Base-by-base conservation (phyloP, 495 filamentous ascomycete genomes). In the Glonium stellatum region DNA sequence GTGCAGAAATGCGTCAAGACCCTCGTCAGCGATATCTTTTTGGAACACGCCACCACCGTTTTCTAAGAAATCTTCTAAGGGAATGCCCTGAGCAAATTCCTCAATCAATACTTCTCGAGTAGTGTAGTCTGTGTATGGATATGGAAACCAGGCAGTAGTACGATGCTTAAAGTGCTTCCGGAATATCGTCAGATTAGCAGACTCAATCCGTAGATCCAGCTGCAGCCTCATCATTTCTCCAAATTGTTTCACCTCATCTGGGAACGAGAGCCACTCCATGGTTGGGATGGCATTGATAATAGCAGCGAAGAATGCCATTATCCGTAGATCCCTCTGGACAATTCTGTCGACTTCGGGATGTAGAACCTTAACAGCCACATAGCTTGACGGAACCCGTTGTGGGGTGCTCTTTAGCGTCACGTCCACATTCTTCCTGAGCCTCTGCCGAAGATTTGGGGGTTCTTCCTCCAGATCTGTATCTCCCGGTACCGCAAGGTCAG, bases 171-270 rank as follows among this genome's bases (percentile, higher is more conserved):
- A 99, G 63, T 96, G 89, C 59, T 85, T 84, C 55, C 95, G 87
- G 76, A 99, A 99, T 23, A 84, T 84, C 15, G 83, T 82, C 4
- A 99, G 77, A 62, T 99, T 99, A 6, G 91, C 84, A 1, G 89
- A 85, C 68, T 99, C 95, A 57, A 99, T 99, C 37, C 95, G 87
- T 15, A 99, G 78, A 74, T 99, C 95, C 13, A 99, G 78, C 61
- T 99, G 95, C 19, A 97, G 76, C 65, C 87, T 86, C 95, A 99
- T 99, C 95, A 99, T 99, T 68, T 92, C 87, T 11, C 90, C 92
- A 66, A 99, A 99, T 69, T 96, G 91, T 19, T 77, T 70, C 25
- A 96, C 95, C 70, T 99, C 95, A 66, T 96, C 91, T 0, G 95
- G 95, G 36, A 99, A 83, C 1, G 92, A 96, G 18, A 99, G 78